Evolutionary conservation across 441 rosid species (phyloP), one percentile per base, ranked within the genome.

Genomic region (Croton setiger): DNA sequence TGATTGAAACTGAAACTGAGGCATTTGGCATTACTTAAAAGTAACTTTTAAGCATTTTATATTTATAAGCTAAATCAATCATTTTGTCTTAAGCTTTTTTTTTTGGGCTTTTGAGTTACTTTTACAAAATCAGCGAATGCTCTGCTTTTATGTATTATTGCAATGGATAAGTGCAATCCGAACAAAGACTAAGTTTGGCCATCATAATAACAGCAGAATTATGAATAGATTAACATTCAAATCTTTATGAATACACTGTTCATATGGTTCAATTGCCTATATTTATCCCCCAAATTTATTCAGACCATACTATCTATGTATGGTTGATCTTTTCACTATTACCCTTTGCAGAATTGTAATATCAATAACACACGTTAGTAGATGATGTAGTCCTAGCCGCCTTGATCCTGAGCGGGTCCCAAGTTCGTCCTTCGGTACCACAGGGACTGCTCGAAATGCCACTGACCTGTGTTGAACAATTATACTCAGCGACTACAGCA

Each of bases 341-440:
- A 63, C 54, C 8, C 14, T 7, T 49, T 23, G 27, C 63, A 72
- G 45, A n/a, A 20, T 17, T 53, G 33, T 18, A 9, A 64, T 51
- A 18, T 74, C 74, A 81, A 53, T 27, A 79, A 15, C 85, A 77
- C 51, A 75, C 72, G 2, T 17, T 54, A 48, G 73, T 51, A 37
- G 81, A 53, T 0, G 79, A 59, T 15, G 80, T 35, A 5, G 74
- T 23, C 9, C 72, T 60, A 14, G 63, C 27, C 2, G 59, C 58
- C 68, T 79, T 72, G 15, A 55, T 52, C 0, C 63, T 51, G 37
- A 53, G 72, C 0, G 70, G 68, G 43, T 76, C 77, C 83, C 81
- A 78, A 45, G 56, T 60, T 60, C 69, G 78, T 71, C 78, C 79
- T 67, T 73, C 79, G 39, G 69, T 31, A 33, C 87, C 75, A 63